These are phyloP conservation scores for Eucalyptus rudis DNA, from an alignment of 345 rosid genomes.

Conservation along the genomic window DNA sequence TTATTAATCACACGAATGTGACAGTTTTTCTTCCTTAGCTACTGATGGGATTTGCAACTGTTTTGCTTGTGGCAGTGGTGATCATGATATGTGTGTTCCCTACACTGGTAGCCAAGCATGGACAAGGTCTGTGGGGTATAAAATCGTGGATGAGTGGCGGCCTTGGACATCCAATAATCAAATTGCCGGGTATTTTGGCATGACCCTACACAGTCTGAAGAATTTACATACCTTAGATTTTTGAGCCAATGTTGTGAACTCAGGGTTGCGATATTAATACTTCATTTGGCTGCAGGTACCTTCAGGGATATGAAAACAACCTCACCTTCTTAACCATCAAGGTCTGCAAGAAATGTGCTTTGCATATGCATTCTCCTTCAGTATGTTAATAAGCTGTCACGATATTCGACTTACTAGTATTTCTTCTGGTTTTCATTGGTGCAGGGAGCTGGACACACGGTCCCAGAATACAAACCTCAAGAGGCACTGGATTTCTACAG, in stretches of 20 bases:
- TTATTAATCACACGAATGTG: background rate
- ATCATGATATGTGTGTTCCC: conserved; percentile 53
- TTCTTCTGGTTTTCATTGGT: background rate
- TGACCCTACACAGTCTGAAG: background rate
- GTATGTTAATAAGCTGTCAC: background rate
- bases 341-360: background rate
- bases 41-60: background rate
- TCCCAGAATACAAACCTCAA: conserved; percentile 70
- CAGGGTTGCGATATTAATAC: background rate
- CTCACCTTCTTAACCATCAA: background rate
- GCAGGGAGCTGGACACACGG: conserved; percentile 85
- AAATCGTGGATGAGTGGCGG: background rate
- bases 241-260: background rate
- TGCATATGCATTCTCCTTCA: background rate
- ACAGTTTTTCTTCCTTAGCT: background rate
- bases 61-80: conserved; percentile 13
- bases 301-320: background rate
- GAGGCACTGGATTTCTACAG: conserved; percentile 75
- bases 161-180: conserved; percentile 21
- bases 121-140: conserved; percentile 37
- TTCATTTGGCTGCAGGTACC: background rate
- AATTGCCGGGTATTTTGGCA: conserved; percentile 22
- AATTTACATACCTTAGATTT: background rate
- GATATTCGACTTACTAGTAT: background rate
- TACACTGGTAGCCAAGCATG: conserved; percentile 48